Evolutionary conservation across 2,329 filamentous ascomycete genomes (phyloP).

Genomic region (Ascochyta clinopodiicola): DNA sequence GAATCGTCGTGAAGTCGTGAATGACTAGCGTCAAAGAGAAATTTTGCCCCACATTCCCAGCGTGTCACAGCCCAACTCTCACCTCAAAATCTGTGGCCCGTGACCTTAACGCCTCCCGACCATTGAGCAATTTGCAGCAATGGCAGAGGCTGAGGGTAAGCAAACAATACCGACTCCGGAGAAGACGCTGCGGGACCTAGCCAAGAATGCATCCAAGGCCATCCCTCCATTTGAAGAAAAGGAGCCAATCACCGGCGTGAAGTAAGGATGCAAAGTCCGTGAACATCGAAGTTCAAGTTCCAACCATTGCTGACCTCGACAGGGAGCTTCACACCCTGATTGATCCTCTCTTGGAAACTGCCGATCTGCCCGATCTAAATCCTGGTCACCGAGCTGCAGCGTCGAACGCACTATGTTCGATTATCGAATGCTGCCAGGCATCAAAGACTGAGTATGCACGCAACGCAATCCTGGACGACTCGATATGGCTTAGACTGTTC

Average conservation of each 20-base stretch:
- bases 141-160: slow-evolving; percentile 6
- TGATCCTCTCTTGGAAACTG: slow-evolving; percentile 41
- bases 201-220: slow-evolving; percentile 32
- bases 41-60: slow-evolving; percentile 12
- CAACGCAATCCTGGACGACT: slow-evolving; percentile 42
- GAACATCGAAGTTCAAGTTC: slow-evolving; percentile 27
- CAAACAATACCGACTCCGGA: slow-evolving; percentile 31
- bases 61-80: slow-evolving; percentile 7
- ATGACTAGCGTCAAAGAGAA: slow-evolving; percentile 3
- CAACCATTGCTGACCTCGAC: slow-evolving; percentile 27
- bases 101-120: slow-evolving; percentile 8
- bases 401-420: slow-evolving; percentile 55
- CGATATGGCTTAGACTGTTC: slow-evolving; percentile 50
- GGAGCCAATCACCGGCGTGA: slow-evolving; percentile 38
- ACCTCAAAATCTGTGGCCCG: slow-evolving; percentile 13
- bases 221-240: slow-evolving; percentile 35
- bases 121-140: background rate
- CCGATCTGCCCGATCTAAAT: slow-evolving; percentile 38
- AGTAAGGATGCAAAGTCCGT: slow-evolving; percentile 49
- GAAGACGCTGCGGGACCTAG: slow-evolving; percentile 34
- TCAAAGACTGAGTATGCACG: slow-evolving; percentile 36
- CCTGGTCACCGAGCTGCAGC: slow-evolving; percentile 54
- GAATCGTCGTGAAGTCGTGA: too few species aligned
- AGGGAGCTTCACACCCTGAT: slow-evolving; percentile 40
- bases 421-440: slow-evolving; percentile 50